Evolutionary conservation across 108 stramenopile genomes (phyloP).

Genomic region (Fragilaria radians): DNA sequence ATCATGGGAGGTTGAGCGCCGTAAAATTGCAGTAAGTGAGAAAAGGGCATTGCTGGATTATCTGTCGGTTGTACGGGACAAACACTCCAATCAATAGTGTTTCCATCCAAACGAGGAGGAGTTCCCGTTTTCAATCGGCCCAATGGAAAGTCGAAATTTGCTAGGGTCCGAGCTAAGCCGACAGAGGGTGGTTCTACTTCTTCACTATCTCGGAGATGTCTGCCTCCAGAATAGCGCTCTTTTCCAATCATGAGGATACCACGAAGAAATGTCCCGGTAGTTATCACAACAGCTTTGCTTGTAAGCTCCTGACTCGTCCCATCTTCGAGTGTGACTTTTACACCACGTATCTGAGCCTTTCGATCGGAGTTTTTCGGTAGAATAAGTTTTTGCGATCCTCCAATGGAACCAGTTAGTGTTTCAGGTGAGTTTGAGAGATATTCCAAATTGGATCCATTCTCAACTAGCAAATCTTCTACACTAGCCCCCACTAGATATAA

Average conservation of each 20-base stretch:
- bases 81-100: constrained; percentile 89
- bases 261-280: constrained; percentile 96
- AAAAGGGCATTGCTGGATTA: constrained; percentile 73
- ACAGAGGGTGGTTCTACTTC: constrained; percentile 91
- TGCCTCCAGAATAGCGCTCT: constrained; percentile 86
- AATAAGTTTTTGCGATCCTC: constrained; percentile 11
- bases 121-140: constrained; percentile 97
- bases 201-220: constrained; percentile 90
- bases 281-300: constrained; percentile 81
- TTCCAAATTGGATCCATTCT: constrained; percentile 49
- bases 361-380: constrained; percentile 25
- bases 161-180: constrained; percentile 88
- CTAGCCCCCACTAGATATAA: constrained; percentile 78
- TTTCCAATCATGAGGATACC: constrained; percentile 83
- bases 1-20: constrained; percentile 69
- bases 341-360: constrained; percentile 69
- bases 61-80: constrained; percentile 85
- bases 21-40: constrained; percentile 72
- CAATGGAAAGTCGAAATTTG: constrained; percentile 80
- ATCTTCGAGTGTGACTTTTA: constrained; percentile 44
- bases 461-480: constrained; percentile 90
- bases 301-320: constrained; percentile 53
- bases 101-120: constrained; percentile 89
- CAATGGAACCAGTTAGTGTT: constrained; percentile 1
- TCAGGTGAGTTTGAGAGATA: constrained; percentile 19